Evolutionary conservation across 495 filamentous ascomycete genomes (phyloP), one percentile per base, ranked within the genome.

Genomic region (Bathelium albidoporum): DNA sequence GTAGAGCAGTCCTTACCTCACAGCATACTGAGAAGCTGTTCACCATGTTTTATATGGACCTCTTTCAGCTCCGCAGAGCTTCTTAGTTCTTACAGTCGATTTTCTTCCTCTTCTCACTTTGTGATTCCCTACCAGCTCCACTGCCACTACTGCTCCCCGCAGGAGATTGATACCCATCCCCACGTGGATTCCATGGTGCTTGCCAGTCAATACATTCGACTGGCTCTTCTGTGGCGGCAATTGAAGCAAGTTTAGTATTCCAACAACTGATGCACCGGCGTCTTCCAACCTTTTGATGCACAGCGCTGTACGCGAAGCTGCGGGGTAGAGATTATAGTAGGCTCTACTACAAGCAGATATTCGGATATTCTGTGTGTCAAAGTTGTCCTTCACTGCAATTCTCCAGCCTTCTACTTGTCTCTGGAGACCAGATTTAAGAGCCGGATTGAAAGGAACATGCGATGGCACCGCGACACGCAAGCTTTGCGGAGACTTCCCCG

Each of bases 131-230:
- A n/a, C n/a, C 62, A 10, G 45, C 62, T 2, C 44, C 45, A 28
- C 62, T 63, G 16, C 62, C 45, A 20, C 62, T 63, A 36, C 62
- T 63, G 31, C 62, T 63, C 1, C 62, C 62, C 20, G 62, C 45
- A 31, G 62, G 49, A 16, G 62, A 59, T 32, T 63, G 62, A 22
- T 63, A 63, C 1, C 62, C 62, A 39, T 63, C 62, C 2, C 26
- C 62, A 39, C 62, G 26, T 2, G 62, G 45, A 32, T 63, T 63
- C 49, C 45, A 58, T 22, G 62, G 62, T 24, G 62, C 62, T 32
- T 32, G 62, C n/a, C 61, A 73, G 32, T 74, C 73, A 16, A 73
- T 61, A 32, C 65, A 71, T 29, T 71, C 59, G 2, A 32, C 39
- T 1, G 70, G 52, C 36, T 72, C 67, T 43, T 72, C 69, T 18